Conservation (phyloP, 768 basidiomycete genomes). For the Leccinellum rugosiceps region DNA sequence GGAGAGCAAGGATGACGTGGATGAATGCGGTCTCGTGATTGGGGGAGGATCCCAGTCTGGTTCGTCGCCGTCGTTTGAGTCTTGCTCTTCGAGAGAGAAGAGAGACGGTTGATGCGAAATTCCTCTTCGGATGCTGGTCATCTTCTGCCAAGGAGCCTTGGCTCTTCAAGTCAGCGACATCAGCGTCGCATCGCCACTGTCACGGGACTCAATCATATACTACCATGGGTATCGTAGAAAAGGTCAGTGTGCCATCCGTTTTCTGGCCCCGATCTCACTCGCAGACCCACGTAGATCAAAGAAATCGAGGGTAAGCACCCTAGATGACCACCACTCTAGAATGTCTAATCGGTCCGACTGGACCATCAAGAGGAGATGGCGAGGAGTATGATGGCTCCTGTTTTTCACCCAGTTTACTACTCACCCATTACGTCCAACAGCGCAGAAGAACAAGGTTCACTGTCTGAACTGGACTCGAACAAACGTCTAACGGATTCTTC, state of each 20-base stretch:
- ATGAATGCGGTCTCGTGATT: constrained; percentile 26
- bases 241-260: constrained; percentile 45
- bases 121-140: constrained; percentile 25
- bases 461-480: background rate
- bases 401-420: background rate
- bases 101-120: constrained; percentile 59
- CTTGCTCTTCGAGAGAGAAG: constrained; percentile 61
- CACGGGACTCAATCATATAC: background rate
- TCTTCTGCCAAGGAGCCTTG: constrained; percentile 1
- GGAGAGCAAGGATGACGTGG: constrained; percentile 22
- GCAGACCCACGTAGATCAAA: constrained; percentile 64
- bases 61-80: constrained; percentile 44
- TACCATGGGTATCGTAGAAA: constrained; percentile 90
- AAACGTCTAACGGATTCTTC: constrained; percentile 11
- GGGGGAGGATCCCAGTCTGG: constrained; percentile 42
- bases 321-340: background rate
- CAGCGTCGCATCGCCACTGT: background rate
- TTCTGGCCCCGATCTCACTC: background rate
- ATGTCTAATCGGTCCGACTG: constrained; percentile 7
- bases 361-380: constrained; percentile 86
- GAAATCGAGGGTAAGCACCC: constrained; percentile 85
- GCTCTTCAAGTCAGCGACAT: background rate
- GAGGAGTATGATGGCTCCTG: constrained; percentile 64
- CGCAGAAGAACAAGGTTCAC: constrained; percentile 93
- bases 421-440: constrained; percentile 35